Evolutionary conservation across 2,329 filamentous ascomycete genomes (phyloP), one percentile per base, ranked within the genome.

Genomic region (Fusarium haematococcum): DNA sequence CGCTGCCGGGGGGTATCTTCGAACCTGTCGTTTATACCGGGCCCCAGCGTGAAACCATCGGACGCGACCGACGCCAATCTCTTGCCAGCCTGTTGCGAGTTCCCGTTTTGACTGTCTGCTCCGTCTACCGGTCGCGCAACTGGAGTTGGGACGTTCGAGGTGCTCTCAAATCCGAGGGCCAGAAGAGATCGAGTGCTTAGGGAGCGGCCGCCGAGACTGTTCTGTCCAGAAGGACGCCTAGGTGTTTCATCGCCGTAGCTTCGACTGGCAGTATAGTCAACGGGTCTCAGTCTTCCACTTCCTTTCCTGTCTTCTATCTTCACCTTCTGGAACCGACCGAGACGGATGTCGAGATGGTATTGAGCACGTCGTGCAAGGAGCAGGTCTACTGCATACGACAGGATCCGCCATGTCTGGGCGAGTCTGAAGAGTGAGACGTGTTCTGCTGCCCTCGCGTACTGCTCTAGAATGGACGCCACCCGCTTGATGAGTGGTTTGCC

Each of bases 361-460:
- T 89, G 86, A 1, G 88, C 89, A 32, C 91, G 85, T 33, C 86
- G 85, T 18, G 82, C 83, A 2, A 92, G 83, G 1, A 92, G 83
- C 14, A 91, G 80, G 23, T 84, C 82, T 73, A 91, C 86, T 11
- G 87, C 88, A 75, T 89, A 91, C 0, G 87, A 86, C 23, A 92
- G 78, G 14, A 92, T 85, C 33, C 90, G 87, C 91, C 91, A 92
- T 1, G 90, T 91, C 77, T 92, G 91, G 6, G 91, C 89, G 0
- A 92, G 84, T 1, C 91, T 86, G 77, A 89, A 92, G 57, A 89
- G 84, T 35, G 86, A 87, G 23, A 88, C 86, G 4, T 82, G 83
- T 73, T 92, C 89, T 2, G 91, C 89, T n/a, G 88, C 87, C 27
- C 81, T 83, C 4, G 90, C 90, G 75, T 88, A 92, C 39, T 86